phyloP scores from a whole-genome alignment of 2,329 filamentous ascomycete species.

The Xylariaceae sp. region DNA sequence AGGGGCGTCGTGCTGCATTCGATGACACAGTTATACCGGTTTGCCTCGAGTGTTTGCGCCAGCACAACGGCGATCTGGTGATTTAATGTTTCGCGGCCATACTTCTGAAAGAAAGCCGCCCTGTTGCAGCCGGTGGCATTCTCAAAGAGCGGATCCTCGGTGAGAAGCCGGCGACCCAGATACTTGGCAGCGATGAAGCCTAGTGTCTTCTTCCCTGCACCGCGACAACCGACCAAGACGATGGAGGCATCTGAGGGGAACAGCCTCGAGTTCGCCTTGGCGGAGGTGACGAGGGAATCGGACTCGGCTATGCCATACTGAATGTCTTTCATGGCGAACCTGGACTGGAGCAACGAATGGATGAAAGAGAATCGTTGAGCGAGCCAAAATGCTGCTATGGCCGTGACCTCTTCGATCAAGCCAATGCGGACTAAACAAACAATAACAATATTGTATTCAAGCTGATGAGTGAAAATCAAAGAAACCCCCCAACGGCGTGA shows the following conservation, averaged over 20 bases:
- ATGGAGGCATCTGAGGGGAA: constrained; percentile 61
- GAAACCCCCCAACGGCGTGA: neutral
- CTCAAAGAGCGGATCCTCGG: constrained; percentile 62
- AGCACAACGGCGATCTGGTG: constrained; percentile 57
- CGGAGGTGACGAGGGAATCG: constrained; percentile 10
- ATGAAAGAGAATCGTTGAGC: neutral
- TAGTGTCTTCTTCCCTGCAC: constrained; percentile 66
- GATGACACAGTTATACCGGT: constrained; percentile 60
- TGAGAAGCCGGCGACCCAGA: constrained; percentile 60
- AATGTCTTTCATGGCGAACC: constrained; percentile 22
- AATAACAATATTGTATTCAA: neutral
- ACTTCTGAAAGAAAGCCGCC: constrained; percentile 53
- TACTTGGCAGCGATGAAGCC: constrained; percentile 68
- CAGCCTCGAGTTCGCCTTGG: constrained; percentile 34
- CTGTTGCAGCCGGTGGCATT: constrained; percentile 57
- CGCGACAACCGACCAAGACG: constrained; percentile 64
- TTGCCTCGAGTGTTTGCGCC: constrained; percentile 52
- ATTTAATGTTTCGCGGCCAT: constrained; percentile 58
- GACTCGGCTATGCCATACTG: constrained; percentile 17
- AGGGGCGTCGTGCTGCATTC: constrained; percentile 63
- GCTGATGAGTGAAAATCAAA: neutral
- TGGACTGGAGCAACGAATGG: neutral
- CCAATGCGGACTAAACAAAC: neutral
- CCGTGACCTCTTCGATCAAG: neutral
- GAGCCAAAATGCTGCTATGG: neutral